phyloP scores from a whole-genome alignment of 177 flowering plant genomes.

The Telopea speciosissima region DNA sequence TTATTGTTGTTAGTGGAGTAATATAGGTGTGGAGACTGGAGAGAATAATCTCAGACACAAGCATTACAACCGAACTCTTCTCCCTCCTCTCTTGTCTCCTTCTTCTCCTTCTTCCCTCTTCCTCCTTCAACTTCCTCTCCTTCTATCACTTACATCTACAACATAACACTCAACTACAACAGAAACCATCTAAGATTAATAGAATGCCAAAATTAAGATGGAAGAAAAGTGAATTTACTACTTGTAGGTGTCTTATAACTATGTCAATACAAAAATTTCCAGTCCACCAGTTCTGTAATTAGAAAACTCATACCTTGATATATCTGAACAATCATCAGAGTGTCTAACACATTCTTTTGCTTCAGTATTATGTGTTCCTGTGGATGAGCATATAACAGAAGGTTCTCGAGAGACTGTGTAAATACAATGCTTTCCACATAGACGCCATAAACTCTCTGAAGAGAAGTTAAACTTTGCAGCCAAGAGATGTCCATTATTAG shows the following conservation, averaged over 20 bases:
- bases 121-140: too few species aligned
- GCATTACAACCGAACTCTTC: too few species aligned
- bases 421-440: conserved; percentile 22
- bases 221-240: too few species aligned
- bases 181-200: neutral
- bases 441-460: conserved; percentile 19
- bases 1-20: too few species aligned
- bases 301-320: conserved; percentile 32
- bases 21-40: too few species aligned
- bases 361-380: conserved; percentile 34
- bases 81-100: too few species aligned
- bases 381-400: conserved; percentile 37
- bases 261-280: neutral
- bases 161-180: too few species aligned
- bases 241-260: neutral
- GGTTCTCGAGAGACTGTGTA: conserved; percentile 16
- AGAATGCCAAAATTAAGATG: neutral
- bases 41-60: too few species aligned
- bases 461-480: conserved; percentile 20
- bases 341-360: conserved; percentile 32
- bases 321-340: conserved; percentile 32
- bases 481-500: conserved; percentile 22
- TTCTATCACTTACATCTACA: too few species aligned
- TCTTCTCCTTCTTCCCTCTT: too few species aligned
- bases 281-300: neutral